Evolutionary conservation across 495 filamentous ascomycete species (phyloP).

Genomic region (Penicillium bialowiezense): DNA sequence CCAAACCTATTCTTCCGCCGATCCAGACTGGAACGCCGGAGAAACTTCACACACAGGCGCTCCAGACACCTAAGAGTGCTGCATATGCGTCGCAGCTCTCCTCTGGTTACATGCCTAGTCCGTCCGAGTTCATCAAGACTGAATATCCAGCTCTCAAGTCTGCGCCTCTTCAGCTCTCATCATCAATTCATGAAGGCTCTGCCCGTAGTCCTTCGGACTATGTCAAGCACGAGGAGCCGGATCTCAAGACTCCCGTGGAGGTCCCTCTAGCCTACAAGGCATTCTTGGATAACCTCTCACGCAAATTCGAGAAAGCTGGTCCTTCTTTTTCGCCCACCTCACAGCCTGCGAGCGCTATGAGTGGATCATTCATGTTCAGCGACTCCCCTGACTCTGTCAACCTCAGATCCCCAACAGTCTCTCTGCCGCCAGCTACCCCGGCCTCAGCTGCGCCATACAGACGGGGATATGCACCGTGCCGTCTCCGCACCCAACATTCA

Average conservation of each 20-base stretch:
- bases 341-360: neutral
- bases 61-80: constrained; percentile 67
- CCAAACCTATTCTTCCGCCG: constrained; percentile 66
- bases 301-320: neutral
- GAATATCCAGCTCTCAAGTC: neutral
- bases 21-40: constrained; percentile 42
- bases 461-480: neutral
- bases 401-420: neutral
- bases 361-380: neutral
- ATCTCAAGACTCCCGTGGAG: neutral
- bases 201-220: no score
- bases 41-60: no score
- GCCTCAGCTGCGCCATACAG: neutral
- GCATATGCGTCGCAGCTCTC: constrained; percentile 78
- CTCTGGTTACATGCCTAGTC: constrained; percentile 23
- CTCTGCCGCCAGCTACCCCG: neutral
- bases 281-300: neutral
- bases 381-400: neutral
- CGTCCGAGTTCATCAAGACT: constrained; percentile 18
- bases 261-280: neutral
- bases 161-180: no score
- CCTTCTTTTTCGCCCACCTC: neutral
- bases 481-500: neutral
- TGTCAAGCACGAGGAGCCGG: no score
- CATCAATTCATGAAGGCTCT: no score